Evolutionary conservation across 2,329 filamentous ascomycete species (phyloP), one percentile per base, ranked within the genome.

Genomic region (Arthroderma sp.): DNA sequence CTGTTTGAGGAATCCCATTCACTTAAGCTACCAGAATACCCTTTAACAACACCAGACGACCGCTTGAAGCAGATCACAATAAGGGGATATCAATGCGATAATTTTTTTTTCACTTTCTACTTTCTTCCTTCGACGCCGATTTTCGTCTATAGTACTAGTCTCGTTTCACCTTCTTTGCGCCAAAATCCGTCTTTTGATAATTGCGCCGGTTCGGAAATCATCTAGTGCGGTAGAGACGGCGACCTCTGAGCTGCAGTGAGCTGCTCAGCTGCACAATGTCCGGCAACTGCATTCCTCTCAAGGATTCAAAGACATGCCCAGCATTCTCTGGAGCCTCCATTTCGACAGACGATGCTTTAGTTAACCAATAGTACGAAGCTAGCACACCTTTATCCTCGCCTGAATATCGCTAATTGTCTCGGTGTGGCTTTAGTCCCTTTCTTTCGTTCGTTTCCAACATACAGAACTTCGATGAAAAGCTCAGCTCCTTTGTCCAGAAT

Each of bases 381-480:
- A 36, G 45, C 51, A 53, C 53, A 15, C 9, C 11, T 3, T 22
- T 22, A 4, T 9, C 34, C 27, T 37, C 34, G 34, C 34, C 8
- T n/a, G 34, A 11, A 9, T 22, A 37, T n/a, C 34, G 34, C 27
- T n/a, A 11, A 36, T 9, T 11, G 11, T 2, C n/a, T 33, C 28
- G 11, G 30, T 29, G 6, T 50, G 63, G 50, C 31, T 38, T 37
- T 48, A 94, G 88, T 66, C 81, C 87, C 39, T 98, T 96, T 62
- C 75, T 98, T 52, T 71, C 78, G 52, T 85, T 75, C 62, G 91
- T 96, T 54, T 83, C 83, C 38, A 80, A 83, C 59, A 74, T 75
- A 10, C 66, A 74, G 44, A 77, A 82, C 6, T 98, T 98, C 61
- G 91, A 98, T 62, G 62, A 71, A 36, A 75, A 83, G 57, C 67